Evolutionary conservation across 495 filamentous ascomycete species (phyloP).

Genomic region (Glutinoglossum americanum): DNA sequence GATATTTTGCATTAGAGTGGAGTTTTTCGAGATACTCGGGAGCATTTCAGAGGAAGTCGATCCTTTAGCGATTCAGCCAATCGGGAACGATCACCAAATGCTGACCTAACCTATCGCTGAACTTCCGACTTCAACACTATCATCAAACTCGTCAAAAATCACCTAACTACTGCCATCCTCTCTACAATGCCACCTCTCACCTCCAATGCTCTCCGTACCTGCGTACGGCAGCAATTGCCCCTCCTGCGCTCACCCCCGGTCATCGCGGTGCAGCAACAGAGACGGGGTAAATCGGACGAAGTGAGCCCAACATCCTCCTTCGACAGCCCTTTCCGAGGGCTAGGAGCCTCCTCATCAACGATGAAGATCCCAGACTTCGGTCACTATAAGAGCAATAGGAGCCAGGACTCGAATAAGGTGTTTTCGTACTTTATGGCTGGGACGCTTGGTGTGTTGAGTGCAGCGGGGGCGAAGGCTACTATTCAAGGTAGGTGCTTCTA

Average conservation of each 20-base stretch:
- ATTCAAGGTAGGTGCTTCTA: conserved; percentile 57
- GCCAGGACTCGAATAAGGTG: conserved; percentile 49
- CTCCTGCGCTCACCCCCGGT: conserved; percentile 10
- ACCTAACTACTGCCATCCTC: not conserved
- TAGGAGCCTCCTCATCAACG: conserved; percentile 12
- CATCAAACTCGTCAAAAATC: not conserved
- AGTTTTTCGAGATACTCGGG: not conserved
- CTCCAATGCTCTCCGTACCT: conserved; percentile 16
- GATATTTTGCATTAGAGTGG: not conserved
- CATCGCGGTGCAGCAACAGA: conserved; percentile 12
- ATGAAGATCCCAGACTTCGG: conserved; percentile 72
- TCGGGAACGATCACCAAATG: not conserved
- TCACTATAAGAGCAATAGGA: conserved; percentile 56
- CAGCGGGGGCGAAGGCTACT: conserved; percentile 86
- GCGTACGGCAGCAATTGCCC: conserved; percentile 17
- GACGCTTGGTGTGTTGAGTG: conserved; percentile 71
- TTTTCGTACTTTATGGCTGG: conserved; percentile 98
- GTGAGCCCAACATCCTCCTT: conserved; percentile 30
- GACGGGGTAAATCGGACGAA: conserved; percentile 8
- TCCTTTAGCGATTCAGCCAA: not conserved
- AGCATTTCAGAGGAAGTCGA: not conserved
- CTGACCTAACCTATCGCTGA: not conserved
- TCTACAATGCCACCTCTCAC: conserved; percentile 19
- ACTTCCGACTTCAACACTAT: not conserved
- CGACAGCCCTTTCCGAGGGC: conserved; percentile 31